Conservation (phyloP, 495 filamentous ascomycete genomes). For the Penicillium soppii region DNA sequence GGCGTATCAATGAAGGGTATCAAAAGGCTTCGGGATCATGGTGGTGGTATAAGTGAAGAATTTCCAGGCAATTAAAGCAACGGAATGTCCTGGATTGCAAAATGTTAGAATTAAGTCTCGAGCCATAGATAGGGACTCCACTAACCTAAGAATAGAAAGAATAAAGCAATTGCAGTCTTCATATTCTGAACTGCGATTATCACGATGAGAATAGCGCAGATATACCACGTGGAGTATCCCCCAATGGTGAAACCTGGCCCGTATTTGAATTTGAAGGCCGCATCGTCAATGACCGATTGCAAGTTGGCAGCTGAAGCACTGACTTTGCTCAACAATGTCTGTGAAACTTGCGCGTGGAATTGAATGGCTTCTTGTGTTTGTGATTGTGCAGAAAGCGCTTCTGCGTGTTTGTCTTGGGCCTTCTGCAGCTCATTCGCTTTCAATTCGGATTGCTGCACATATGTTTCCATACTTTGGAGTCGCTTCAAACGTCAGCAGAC, state of each 20-base stretch:
- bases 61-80: not conserved
- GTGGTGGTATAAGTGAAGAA: too few relatives aligned
- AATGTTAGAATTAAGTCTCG: not conserved
- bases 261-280: conserved; percentile 32
- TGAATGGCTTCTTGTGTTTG: conserved; percentile 34
- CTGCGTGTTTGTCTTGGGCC: conserved; percentile 37
- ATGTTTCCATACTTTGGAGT: conserved; percentile 33
- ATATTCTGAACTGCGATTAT: conserved; percentile 25
- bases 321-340: conserved; percentile 39
- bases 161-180: conserved; percentile 16
- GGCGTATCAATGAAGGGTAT: too few relatives aligned
- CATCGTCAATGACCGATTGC: conserved; percentile 40
- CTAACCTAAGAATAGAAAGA: conserved; percentile 25
- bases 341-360: conserved; percentile 33
- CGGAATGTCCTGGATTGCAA: conserved; percentile 2
- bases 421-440: conserved; percentile 37
- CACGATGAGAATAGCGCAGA: conserved; percentile 24
- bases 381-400: conserved; percentile 33
- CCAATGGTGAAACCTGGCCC: conserved; percentile 25
- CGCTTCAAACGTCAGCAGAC: conserved; percentile 31
- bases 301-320: conserved; percentile 40
- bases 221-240: conserved; percentile 23
- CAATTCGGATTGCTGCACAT: conserved; percentile 33
- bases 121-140: not conserved
- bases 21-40: too few relatives aligned